Percentiles rank a stretch among this genome's conserved stretches.
These are phyloP conservation scores for Trichophyton mentagrophytes DNA, from an alignment of 2,329 filamentous ascomycete species.

Conservation along the genomic window DNA sequence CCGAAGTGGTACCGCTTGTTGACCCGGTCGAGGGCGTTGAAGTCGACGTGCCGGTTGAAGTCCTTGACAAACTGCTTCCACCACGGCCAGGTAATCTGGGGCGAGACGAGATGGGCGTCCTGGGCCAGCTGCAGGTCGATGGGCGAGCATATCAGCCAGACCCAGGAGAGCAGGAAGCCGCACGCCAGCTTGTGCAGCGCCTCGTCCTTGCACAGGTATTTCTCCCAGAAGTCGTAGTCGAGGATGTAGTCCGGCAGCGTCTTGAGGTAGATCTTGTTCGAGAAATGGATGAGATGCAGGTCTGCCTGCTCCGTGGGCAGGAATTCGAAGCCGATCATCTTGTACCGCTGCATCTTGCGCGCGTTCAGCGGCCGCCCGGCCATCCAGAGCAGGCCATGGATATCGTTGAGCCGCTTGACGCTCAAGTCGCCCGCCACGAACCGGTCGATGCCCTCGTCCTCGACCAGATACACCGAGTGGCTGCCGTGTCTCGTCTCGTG, in stretches of 20 bases:
- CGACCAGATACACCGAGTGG: constrained; percentile 7
- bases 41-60: constrained; percentile 19
- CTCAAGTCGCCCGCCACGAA: constrained; percentile 9
- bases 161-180: constrained; percentile 33
- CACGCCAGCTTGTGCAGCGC: constrained; percentile 20
- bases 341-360: constrained; percentile 18
- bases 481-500: background rate
- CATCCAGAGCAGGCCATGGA: constrained; percentile 19
- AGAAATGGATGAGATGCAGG: constrained; percentile 18
- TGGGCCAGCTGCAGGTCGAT: constrained; percentile 29
- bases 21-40: constrained; percentile 23
- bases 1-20: constrained; percentile 32
- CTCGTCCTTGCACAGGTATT: constrained; percentile 14
- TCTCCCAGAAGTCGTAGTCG: constrained; percentile 16
- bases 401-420: constrained; percentile 15
- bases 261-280: constrained; percentile 18
- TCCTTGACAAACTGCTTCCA: constrained; percentile 28
- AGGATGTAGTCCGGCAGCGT: constrained; percentile 19
- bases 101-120: constrained; percentile 22
- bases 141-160: constrained; percentile 28
- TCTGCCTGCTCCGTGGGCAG: constrained; percentile 18
- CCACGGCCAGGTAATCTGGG: constrained; percentile 24
- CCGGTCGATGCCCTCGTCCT: constrained; percentile 5
- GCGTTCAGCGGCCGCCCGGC: constrained; percentile 16
- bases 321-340: constrained; percentile 15